Conservation (phyloP, 2,329 filamentous ascomycete genomes). For the Colletotrichum siamense region DNA sequence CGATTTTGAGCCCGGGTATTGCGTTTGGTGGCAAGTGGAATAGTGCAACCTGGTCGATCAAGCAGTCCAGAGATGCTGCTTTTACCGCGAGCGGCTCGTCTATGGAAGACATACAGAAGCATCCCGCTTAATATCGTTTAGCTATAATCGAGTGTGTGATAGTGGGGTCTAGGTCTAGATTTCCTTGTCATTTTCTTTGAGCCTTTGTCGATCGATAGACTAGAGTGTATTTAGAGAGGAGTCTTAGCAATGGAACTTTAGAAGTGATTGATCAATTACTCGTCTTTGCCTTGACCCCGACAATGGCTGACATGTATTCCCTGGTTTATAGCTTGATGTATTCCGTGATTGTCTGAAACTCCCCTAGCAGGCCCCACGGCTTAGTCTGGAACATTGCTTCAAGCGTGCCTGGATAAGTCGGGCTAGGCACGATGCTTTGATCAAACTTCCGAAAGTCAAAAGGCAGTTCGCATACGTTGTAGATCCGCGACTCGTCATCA, state of each 20-base stretch:
- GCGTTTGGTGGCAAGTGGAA: constrained; percentile 11
- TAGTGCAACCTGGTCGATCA: background rate
- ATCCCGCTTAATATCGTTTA: background rate
- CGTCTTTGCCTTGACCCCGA: background rate
- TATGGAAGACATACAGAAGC: background rate
- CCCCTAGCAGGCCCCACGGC: background rate
- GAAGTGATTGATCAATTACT: background rate
- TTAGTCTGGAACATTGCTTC: background rate
- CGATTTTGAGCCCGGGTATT: constrained; percentile 34
- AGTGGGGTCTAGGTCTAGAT: accelerated
- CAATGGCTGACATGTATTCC: background rate
- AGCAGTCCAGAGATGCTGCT: background rate
- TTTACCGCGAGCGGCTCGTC: background rate
- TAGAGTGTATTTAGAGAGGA: background rate
- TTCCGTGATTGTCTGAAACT: background rate
- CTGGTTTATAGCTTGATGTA: background rate
- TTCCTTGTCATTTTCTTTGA: background rate
- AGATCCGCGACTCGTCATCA: background rate
- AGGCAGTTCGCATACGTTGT: background rate
- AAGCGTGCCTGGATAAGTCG: background rate
- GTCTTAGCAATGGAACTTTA: background rate
- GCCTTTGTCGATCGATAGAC: background rate
- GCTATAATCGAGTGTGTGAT: accelerated
- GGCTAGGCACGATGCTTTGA: background rate
- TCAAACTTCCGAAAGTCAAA: background rate